These are phyloP conservation scores for Drechslerella stenobrocha DNA, from an alignment of 2,329 filamentous ascomycete genomes.

Conservation along the genomic window DNA sequence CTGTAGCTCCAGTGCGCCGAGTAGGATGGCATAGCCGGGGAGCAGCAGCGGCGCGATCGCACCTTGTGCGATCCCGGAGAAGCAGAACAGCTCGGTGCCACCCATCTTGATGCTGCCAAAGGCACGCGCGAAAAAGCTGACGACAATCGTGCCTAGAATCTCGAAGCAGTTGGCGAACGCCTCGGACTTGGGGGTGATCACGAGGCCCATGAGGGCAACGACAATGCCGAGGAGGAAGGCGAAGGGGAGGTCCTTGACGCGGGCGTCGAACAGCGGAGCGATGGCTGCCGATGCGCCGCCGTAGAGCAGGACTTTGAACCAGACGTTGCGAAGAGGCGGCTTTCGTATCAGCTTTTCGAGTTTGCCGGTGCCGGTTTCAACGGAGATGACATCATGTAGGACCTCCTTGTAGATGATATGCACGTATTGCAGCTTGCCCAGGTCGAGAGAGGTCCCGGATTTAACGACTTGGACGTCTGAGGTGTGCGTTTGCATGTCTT, in stretches of 20 bases:
- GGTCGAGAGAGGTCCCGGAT: constrained; percentile 70
- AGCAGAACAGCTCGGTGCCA: constrained; percentile 67
- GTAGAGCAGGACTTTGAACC: constrained; percentile 66
- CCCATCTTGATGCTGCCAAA: constrained; percentile 66
- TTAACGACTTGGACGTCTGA: constrained; percentile 78
- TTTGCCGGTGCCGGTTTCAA: constrained; percentile 70
- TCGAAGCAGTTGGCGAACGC: constrained; percentile 70
- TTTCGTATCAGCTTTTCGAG: constrained; percentile 59
- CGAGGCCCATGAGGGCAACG: constrained; percentile 73
- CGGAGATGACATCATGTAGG: constrained; percentile 71
- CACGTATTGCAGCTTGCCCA: constrained; percentile 72
- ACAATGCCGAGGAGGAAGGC: constrained; percentile 75
- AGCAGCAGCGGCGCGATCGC: constrained; percentile 71
- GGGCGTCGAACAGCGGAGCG: constrained; percentile 77
- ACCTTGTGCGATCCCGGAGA: constrained; percentile 71
- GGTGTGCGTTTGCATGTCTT: constrained; percentile 72
- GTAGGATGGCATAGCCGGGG: constrained; percentile 66
- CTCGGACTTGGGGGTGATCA: constrained; percentile 74
- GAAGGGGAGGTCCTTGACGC: constrained; percentile 76
- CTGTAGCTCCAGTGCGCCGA: constrained; percentile 67
- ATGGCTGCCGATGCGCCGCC: constrained; percentile 76
- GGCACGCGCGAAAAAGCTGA: constrained; percentile 70
- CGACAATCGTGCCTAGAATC: constrained; percentile 66
- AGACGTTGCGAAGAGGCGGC: constrained; percentile 38
- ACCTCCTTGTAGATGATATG: constrained; percentile 81